These are phyloP conservation scores for Heterobasidion irregulare DNA, from an alignment of 1,284 basidiomycete genomes.

Conservation along the genomic window DNA sequence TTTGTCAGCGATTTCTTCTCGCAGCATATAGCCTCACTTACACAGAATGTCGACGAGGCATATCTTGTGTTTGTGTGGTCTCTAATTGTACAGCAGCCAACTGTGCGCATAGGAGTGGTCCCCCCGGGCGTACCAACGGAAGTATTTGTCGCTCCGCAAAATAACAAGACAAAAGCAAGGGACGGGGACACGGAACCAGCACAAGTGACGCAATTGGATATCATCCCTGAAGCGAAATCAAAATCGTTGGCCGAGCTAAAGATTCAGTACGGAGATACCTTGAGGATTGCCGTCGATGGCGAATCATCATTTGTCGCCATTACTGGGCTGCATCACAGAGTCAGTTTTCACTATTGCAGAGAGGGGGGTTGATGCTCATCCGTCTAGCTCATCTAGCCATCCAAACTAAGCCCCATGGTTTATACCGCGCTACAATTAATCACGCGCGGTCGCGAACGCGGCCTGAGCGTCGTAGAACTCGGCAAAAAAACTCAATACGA, in stretches of 20 bases:
- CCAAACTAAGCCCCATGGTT: constrained; percentile 75
- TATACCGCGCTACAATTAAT: constrained; percentile 85
- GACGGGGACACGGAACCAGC: constrained; percentile 39
- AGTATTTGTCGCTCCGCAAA: constrained; percentile 70
- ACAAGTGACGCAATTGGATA: constrained; percentile 32
- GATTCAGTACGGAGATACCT: constrained; percentile 43
- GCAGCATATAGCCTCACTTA: constrained; percentile 18
- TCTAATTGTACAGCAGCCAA: constrained; percentile 61
- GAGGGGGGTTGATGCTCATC: constrained; percentile 6
- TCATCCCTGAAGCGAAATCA: constrained; percentile 45
- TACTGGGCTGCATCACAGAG: constrained; percentile 76
- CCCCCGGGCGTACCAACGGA: constrained; percentile 50
- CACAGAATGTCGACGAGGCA: constrained; percentile 62
- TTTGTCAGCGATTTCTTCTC: constrained; percentile 60
- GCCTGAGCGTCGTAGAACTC: constrained; percentile 72
- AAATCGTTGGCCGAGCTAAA: constrained; percentile 46
- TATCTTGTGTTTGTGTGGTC: constrained; percentile 81
- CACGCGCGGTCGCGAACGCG: constrained; percentile 68
- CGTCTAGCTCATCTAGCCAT: constrained; percentile 38
- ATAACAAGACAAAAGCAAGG: constrained; percentile 47
- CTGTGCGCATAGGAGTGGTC: constrained; percentile 60
- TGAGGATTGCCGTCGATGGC: constrained; percentile 70
- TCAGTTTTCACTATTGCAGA: constrained; percentile 24
- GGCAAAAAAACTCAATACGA: constrained; percentile 78
- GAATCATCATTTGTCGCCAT: constrained; percentile 71